Evolutionary conservation across 306 rosid genomes (phyloP).

Genomic region (Cicer cuneatum): DNA sequence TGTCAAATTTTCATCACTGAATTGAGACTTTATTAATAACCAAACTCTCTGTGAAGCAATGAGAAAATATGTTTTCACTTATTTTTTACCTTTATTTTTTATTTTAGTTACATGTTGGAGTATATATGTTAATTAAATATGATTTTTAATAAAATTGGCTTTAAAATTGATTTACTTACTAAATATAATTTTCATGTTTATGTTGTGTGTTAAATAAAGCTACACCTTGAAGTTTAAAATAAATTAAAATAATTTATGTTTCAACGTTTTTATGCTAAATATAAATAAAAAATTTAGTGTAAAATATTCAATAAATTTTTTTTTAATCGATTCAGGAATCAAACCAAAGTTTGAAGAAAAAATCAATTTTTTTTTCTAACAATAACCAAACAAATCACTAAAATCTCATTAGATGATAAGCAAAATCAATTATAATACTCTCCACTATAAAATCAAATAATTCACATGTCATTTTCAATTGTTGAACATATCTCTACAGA

Average conservation of each 20-base stretch:
- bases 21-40: neutral
- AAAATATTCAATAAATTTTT: neutral
- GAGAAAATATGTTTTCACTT: neutral
- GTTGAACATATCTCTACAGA: neutral
- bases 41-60: slow-evolving; percentile 22
- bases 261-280: neutral
- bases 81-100: neutral
- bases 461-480: neutral
- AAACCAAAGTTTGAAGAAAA: too few relatives aligned
- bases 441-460: neutral
- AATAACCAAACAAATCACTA: neutral
- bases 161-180: neutral
- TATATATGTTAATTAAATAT: neutral
- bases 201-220: neutral
- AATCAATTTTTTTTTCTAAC: neutral
- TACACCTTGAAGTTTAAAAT: neutral
- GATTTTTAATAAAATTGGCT: neutral
- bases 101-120: neutral
- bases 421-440: neutral
- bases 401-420: neutral
- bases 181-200: neutral
- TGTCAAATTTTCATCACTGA: too few relatives aligned
- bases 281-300: neutral
- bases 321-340: too few relatives aligned
- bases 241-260: neutral